Evolutionary conservation across 768 basidiomycete species (phyloP).

Genomic region (Baorangia bicolor): DNA sequence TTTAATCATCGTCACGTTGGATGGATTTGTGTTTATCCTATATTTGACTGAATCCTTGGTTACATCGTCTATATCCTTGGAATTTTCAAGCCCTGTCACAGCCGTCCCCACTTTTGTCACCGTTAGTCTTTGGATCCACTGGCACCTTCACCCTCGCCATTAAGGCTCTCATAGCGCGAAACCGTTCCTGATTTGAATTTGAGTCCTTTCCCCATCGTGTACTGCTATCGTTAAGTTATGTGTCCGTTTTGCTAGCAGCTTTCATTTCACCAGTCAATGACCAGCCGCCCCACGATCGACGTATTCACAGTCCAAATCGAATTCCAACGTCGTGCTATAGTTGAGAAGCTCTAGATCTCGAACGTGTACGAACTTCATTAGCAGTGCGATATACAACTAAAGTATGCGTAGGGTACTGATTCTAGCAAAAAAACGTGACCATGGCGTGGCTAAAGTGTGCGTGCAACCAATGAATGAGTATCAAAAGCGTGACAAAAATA

Average conservation of each 20-base stretch:
- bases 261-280: background rate
- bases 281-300: no score
- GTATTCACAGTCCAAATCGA: background rate
- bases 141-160: background rate
- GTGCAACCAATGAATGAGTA: slow-evolving; percentile 4
- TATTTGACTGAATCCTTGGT: slow-evolving; percentile 19
- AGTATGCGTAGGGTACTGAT: slow-evolving; percentile 20
- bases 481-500: background rate
- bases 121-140: background rate
- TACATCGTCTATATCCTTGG: slow-evolving; percentile 13
- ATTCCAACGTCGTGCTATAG: background rate
- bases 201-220: background rate
- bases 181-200: background rate
- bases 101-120: slow-evolving; percentile 1
- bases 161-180: background rate
- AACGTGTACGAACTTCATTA: slow-evolving; percentile 7
- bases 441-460: background rate
- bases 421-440: background rate
- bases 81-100: background rate
- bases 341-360: background rate
- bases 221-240: background rate
- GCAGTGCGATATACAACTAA: slow-evolving; percentile 13
- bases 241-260: background rate
- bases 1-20: slow-evolving; percentile 26
- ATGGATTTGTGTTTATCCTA: slow-evolving; percentile 26